Evolutionary conservation across 164 flowering plant species (phyloP).

Genomic region (Houttuynia cordata): DNA sequence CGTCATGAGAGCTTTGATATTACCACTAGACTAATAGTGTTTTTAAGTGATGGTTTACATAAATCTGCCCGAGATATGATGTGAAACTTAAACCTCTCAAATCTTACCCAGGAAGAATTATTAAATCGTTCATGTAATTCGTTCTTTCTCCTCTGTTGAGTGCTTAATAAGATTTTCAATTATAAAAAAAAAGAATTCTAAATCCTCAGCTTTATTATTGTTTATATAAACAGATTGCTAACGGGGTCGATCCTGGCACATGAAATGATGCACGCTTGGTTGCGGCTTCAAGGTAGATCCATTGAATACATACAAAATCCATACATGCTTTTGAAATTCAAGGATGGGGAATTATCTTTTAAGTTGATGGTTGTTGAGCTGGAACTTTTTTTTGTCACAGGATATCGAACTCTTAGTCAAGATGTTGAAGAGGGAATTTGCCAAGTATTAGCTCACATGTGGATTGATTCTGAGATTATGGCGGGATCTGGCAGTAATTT

Average conservation of each 20-base stretch:
- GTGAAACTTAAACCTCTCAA: no score
- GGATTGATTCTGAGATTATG: conserved; percentile 57
- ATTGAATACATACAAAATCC: not conserved
- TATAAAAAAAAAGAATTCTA: no score
- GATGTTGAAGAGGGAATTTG: conserved; percentile 95
- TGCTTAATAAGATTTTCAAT: no score
- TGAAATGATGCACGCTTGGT: conserved; percentile 98
- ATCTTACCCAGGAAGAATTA: no score
- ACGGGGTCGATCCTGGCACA: conserved; percentile 93
- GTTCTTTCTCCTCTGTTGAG: no score
- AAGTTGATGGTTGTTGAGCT: not conserved
- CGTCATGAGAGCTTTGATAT: no score
- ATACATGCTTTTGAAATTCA: not conserved
- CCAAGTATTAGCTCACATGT: conserved; percentile 89
- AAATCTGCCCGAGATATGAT: no score
- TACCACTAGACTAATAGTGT: not conserved
- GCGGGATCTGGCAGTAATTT: conserved; percentile 33
- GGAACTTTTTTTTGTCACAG: conserved; percentile 18
- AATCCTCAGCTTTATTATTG: not conserved
- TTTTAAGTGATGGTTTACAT: not conserved
- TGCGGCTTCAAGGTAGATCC: conserved; percentile 61
- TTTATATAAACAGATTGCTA: conserved; percentile 39
- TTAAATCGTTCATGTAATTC: no score
- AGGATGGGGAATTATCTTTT: not conserved
- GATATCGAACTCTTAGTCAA: conserved; percentile 61